These are phyloP conservation scores for Candida sanyaensis DNA, from an alignment of 1,139 yeast species.

Conservation along the genomic window DNA sequence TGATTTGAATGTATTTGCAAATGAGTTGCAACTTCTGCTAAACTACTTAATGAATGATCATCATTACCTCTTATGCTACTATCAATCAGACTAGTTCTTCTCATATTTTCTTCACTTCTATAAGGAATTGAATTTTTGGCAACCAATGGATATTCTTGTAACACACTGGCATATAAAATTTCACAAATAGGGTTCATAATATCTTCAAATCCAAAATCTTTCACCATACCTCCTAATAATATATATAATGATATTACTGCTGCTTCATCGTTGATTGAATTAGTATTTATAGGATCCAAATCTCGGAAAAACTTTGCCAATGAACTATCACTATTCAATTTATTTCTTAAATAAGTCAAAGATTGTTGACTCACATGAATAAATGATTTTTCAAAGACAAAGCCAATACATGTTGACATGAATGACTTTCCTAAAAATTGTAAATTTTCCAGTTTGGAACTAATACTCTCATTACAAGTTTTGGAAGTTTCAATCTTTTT, in stretches of 20 bases:
- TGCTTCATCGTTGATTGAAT: constrained; percentile 42
- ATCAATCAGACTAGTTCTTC: background rate
- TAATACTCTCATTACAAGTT: constrained; percentile 60
- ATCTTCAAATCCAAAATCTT: constrained; percentile 78
- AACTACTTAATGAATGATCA: constrained; percentile 16
- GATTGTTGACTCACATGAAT: constrained; percentile 34
- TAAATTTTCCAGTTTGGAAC: constrained; percentile 44
- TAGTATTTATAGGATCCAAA: constrained; percentile 39
- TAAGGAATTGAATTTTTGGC: constrained; percentile 43
- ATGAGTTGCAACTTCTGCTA: constrained; percentile 45
- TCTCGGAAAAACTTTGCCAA: constrained; percentile 52
- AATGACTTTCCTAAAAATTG: constrained; percentile 60
- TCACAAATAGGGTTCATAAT: constrained; percentile 65
- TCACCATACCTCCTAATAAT: constrained; percentile 68
- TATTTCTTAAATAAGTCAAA: constrained; percentile 55
- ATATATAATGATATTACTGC: constrained; percentile 56
- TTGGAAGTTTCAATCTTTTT: constrained; percentile 61
- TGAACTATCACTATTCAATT: constrained; percentile 45
- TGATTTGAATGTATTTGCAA: constrained; percentile 19
- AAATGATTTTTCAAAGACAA: constrained; percentile 59
- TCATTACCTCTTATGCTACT: background rate
- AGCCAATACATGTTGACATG: constrained; percentile 56
- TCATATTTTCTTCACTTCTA: constrained; percentile 15
- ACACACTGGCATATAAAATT: constrained; percentile 61
- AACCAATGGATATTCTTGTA: constrained; percentile 65